Base-by-base conservation (phyloP, 1,284 basidiomycete genomes). In the Thecaphora thlaspeos region DNA sequence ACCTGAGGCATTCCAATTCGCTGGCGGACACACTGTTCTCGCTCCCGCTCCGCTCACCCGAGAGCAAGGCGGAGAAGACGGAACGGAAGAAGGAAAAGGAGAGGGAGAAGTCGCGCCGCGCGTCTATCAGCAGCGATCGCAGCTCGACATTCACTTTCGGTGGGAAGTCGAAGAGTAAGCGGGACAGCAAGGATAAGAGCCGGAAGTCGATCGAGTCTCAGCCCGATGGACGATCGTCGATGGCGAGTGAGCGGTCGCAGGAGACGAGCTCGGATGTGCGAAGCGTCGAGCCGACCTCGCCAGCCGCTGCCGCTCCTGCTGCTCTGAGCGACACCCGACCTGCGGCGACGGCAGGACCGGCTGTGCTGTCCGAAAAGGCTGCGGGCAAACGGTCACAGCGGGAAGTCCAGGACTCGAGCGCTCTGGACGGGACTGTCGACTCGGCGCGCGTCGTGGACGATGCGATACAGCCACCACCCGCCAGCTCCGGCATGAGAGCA, bases 21-120 rank as follows among this genome's bases (percentile, higher is more conserved):
- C 48, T 75, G 9, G 73, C 73, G 11, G 73, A 75, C 42, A 73
- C 73, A 15, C 64, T 75, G 39, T 68, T 73, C 36, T 61, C 59
- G 34, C 56, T 73, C 39, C 40, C 41, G 11, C 57, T 60, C 43
- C 52, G 50, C n/a, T 57, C 60, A 10, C 65, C 58, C 2, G 37
- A 65, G 48, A 55, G 60, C 8, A 65, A 61, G 48, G 56, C 55
- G 45, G 51, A 54, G 22, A 67, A 58, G 43, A 36, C 41, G 17
- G 46, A 55, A 45, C 57, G 54, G 37, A 55, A 51, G n/a, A 59
- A 54, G 34, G 61, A 61, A 44, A 49, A 55, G 14, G 54, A 56
- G 48, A 67, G 62, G 39, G 62, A 55, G 19, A 59, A 61, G 46
- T 41, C 39, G 11, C 43, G n/a, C 34, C 19, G 30, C 4, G 43